These are phyloP conservation scores for Lodderomyces margitis DNA, from an alignment of 1,139 yeast species.

Conservation along the genomic window DNA sequence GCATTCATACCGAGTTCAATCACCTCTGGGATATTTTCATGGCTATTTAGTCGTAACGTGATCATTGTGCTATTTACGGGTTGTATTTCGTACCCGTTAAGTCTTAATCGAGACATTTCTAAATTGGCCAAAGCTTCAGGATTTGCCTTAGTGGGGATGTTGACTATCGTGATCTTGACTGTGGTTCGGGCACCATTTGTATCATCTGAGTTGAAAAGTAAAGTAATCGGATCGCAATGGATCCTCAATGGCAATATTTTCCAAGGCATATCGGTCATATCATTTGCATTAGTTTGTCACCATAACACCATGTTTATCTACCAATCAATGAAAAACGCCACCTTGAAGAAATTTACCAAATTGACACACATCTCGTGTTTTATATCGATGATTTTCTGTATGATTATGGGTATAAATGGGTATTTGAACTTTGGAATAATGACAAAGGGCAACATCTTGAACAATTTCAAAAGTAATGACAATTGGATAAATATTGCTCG, in stretches of 20 bases:
- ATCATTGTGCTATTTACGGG: constrained; percentile 69
- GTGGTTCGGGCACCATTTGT: constrained; percentile 70
- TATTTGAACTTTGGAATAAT: constrained; percentile 69
- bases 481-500: constrained; percentile 78
- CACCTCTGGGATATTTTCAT: constrained; percentile 36
- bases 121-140: constrained; percentile 87
- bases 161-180: constrained; percentile 71
- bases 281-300: constrained; percentile 92
- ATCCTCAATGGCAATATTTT: constrained; percentile 66
- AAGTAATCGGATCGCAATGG: constrained; percentile 46
- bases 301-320: constrained; percentile 89
- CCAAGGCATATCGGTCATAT: constrained; percentile 88
- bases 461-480: constrained; percentile 79
- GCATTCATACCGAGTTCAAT: constrained; percentile 60
- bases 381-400: constrained; percentile 78
- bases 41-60: constrained; percentile 63
- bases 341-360: constrained; percentile 67
- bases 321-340: constrained; percentile 75
- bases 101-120: constrained; percentile 77
- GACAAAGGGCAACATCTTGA: constrained; percentile 83
- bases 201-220: constrained; percentile 46
- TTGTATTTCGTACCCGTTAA: constrained; percentile 78
- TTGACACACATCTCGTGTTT: constrained; percentile 84
- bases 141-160: constrained; percentile 82
- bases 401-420: constrained; percentile 79